Base-by-base conservation (phyloP, 225 moss, liverwort and hornwort species). In the Physcomitrium patens region DNA sequence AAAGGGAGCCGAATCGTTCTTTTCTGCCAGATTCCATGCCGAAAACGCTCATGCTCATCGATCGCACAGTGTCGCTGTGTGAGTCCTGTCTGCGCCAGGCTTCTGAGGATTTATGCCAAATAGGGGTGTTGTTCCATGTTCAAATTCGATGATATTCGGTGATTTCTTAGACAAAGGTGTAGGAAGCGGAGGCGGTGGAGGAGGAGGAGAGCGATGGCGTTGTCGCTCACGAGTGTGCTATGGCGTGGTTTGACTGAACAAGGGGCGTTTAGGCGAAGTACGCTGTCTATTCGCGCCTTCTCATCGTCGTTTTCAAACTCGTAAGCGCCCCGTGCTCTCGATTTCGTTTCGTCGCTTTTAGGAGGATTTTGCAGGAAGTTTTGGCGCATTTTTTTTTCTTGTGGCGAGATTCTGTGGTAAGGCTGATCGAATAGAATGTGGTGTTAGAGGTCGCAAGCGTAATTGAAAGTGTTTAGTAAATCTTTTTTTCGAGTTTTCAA, bases 221-320 rank as follows among this genome's bases (percentile, higher is more conserved):
- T 64, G 10, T 9, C 56, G 45, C 23, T 55, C 61, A 48, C 22
- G n/a, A 5, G 49, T 56, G 31, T 46, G 18, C 55, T 62, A 48
- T 13, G 74, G 50, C 61, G 57, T 72, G 18, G 74, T 54, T 71
- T 60, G 45, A n/a, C 43, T 9, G 2, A 1, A 47, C 46, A 64
- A 4, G 62, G 14, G 28, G 7, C 27, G 14, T 24, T 80, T 73
- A 44, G 10, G 27, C n/a, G 13, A 7, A n/a, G 41, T 12, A 3
- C 44, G 23, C 65, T 72, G 8, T 10, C 64, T 70, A 31, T 57
- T 44, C 71, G 82, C 62, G 65, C 70, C 24, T 67, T 77, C 70
- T 74, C 82, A 19, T 46, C 82, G 14, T 63, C 79, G 20, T 46
- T 76, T 69, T 68, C 86, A 12, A 73, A 82, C 52, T 71, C 80